phyloP scores from a whole-genome alignment of 2,329 filamentous ascomycete species.

The Bimuria novae-zelandiae region DNA sequence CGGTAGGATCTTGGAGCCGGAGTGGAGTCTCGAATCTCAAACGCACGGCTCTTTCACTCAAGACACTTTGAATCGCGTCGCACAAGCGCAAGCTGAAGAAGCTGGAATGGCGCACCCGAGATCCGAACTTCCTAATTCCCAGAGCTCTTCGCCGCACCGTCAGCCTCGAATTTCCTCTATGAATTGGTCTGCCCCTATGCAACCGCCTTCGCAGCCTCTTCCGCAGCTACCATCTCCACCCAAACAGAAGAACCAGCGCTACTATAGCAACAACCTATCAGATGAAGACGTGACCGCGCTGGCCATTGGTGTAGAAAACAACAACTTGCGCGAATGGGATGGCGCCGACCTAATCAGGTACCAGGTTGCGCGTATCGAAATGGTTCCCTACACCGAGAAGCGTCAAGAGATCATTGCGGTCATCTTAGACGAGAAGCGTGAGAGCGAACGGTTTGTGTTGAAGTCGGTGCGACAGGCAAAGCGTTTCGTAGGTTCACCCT shows the following conservation, averaged over 20 bases:
- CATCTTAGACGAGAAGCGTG: slow-evolving; percentile 18
- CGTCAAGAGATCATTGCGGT: slow-evolving; percentile 11
- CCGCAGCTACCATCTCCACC: neutral
- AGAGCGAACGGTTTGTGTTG: slow-evolving; percentile 8
- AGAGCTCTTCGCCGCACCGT: neutral
- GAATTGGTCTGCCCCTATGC: neutral
- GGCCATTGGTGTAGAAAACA: slow-evolving; percentile 19
- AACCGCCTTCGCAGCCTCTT: too few relatives aligned
- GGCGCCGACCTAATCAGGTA: slow-evolving; percentile 11
- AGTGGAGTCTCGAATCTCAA: neutral
- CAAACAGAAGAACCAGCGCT: slow-evolving; percentile 17
- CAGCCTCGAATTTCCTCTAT: neutral
- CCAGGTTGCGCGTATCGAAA: slow-evolving; percentile 14
- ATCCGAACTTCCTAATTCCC: neutral
- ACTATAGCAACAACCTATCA: slow-evolving; percentile 27
- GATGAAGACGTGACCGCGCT: slow-evolving; percentile 22
- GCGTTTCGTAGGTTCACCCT: slow-evolving; percentile 8
- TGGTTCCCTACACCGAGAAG: slow-evolving; percentile 15
- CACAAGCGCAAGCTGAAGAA: neutral
- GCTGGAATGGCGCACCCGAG: neutral
- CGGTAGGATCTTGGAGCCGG: neutral
- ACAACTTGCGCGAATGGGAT: slow-evolving; percentile 26
- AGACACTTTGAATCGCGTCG: neutral
- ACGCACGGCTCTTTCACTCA: neutral
- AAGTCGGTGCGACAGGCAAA: slow-evolving; percentile 16